Percentiles rank a stretch among this genome's conserved stretches.
Evolutionary conservation across 2,329 filamentous ascomycete species (phyloP).

Genomic region (Fulvia fulva): DNA sequence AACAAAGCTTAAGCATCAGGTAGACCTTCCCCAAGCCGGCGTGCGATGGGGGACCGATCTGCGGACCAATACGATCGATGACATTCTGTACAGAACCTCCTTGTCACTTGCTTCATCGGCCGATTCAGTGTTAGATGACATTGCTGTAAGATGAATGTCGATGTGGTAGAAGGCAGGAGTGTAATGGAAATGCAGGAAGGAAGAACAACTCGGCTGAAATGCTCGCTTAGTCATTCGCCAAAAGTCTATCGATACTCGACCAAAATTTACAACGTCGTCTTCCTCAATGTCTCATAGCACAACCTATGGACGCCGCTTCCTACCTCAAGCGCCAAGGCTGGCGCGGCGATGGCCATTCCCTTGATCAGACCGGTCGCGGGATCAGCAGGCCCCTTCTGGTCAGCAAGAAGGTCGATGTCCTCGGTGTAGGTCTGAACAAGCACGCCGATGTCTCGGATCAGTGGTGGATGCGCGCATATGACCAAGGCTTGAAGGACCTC

Average conservation of each 20-base stretch:
- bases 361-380: conserved; percentile 75
- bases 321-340: conserved; percentile 84
- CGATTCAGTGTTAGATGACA: too few species aligned
- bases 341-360: conserved; percentile 81
- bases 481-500: conserved; percentile 79
- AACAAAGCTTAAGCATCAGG: background rate
- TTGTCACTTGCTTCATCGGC: too few species aligned
- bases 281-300: background rate
- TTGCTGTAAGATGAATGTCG: background rate
- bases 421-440: conserved; percentile 76
- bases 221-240: background rate
- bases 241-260: background rate
- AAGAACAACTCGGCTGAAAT: too few species aligned
- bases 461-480: conserved; percentile 96
- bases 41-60: too few species aligned
- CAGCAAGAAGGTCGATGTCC: conserved; percentile 73
- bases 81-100: too few species aligned
- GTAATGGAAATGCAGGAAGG: too few species aligned
- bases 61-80: too few species aligned
- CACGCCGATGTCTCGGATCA: conserved; percentile 65
- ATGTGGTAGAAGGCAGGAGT: background rate
- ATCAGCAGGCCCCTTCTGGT: conserved; percentile 80
- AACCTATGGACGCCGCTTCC: conserved; percentile 75
- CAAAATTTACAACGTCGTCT: background rate
- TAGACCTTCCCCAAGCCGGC: too few species aligned